Evolutionary conservation across 2,329 filamentous ascomycete genomes (phyloP).

Genomic region (Coniochaeta sp.): DNA sequence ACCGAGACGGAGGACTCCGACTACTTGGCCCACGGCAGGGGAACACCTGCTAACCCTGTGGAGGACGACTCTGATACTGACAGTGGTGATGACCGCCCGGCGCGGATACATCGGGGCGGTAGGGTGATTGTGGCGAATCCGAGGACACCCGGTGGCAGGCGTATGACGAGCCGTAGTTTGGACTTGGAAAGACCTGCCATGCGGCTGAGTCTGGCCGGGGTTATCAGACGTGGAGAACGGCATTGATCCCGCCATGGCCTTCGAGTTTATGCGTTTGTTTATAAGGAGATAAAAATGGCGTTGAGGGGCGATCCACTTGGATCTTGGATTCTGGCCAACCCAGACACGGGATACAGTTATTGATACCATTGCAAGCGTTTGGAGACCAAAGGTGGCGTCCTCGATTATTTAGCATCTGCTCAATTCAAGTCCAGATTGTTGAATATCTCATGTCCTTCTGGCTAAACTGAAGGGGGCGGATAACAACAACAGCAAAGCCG

Average conservation of each 20-base stretch:
- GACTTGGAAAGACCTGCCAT: constrained; percentile 41
- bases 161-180: constrained; percentile 48
- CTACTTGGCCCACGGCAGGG: neutral
- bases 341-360: neutral
- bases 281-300: neutral
- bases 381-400: neutral
- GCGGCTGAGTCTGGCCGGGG: constrained; percentile 23
- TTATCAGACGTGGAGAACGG: constrained; percentile 13
- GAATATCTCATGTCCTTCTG: neutral
- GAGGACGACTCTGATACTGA: constrained; percentile 30
- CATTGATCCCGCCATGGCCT: neutral
- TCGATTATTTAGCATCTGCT: neutral
- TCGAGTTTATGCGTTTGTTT: neutral
- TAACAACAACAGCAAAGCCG: neutral
- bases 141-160: constrained; percentile 42
- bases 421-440: neutral
- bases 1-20: neutral
- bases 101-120: constrained; percentile 37
- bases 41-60: constrained; percentile 12
- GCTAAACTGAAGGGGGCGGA: neutral
- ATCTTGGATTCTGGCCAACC: neutral
- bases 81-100: constrained; percentile 30
- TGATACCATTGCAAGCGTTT: neutral
- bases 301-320: neutral
- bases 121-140: constrained; percentile 53